Conservation (phyloP, 768 basidiomycete genomes). For the Tricholoma terreum region DNA sequence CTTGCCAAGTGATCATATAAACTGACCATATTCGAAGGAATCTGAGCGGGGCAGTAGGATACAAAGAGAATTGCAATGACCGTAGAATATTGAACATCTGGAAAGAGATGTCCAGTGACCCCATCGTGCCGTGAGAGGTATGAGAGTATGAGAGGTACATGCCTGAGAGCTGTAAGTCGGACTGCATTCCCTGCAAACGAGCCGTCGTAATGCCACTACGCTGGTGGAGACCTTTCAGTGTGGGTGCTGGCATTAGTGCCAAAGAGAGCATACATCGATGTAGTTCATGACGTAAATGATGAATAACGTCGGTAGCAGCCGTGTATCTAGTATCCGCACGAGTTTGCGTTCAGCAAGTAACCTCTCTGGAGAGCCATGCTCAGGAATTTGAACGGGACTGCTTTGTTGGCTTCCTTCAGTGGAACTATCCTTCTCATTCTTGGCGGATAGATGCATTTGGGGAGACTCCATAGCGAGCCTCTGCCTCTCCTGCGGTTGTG, state of each 20-base stretch:
- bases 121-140: too few relatives aligned
- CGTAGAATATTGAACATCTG: constrained; percentile 21
- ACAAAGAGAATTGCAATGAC: constrained; percentile 53
- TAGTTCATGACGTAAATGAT: constrained; percentile 67
- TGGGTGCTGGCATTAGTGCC: background rate
- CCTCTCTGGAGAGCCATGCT: constrained; percentile 28
- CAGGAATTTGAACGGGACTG: too few relatives aligned
- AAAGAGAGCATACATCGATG: constrained; percentile 48
- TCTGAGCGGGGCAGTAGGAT: constrained; percentile 60
- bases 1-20: constrained; percentile 7
- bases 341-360: constrained; percentile 40
- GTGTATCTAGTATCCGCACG: constrained; percentile 52
- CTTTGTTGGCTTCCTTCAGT: constrained; percentile 13
- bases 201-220: constrained; percentile 48
- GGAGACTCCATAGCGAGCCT: background rate
- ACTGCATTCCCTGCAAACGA: constrained; percentile 47
- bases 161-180: constrained; percentile 47
- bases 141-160: background rate
- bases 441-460: background rate
- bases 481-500: too few relatives aligned
- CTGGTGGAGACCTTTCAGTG: constrained; percentile 21
- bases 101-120: background rate
- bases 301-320: constrained; percentile 57
- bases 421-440: constrained; percentile 18
- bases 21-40: constrained; percentile 65